Evolutionary conservation across 2,329 filamentous ascomycete species (phyloP), one percentile per base, ranked within the genome.

Genomic region (Sporothrix euskadiensis): DNA sequence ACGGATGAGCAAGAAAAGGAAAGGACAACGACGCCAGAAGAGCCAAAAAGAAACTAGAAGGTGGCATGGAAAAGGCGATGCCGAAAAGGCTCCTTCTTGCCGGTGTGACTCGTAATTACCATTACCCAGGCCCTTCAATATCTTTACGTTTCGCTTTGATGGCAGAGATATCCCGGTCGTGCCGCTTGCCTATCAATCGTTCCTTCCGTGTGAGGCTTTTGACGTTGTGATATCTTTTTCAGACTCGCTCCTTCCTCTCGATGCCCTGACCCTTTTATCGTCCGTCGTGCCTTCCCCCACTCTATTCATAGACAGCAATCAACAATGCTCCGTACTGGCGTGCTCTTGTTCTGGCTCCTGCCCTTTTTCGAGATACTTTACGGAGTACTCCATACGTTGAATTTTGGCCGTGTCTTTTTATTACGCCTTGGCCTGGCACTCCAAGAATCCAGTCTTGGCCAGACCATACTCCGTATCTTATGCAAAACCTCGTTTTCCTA

Each of bases 21-120:
- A 3, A 12, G 14, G n/a, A 66, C 12, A 49, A 32, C 7, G 69
- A 52, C 41, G 56, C 54, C 41, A 71, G 69, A 71, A 71, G 22
- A 54, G 47, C 47, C 19, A 56, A 10, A 69, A 22, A 16, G 12
- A 10, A 66, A 35, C 68, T 41, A 66, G 63, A 66, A 66, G 65
- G 65, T 68, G 14, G 47, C 12, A 35, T 39, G 52, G 68, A 32
- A 57, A 44, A 70, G 68, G 68, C 49, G 68, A 70, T 70, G 68
- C 68, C 68, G 52, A 70, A 57, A 35, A n/a, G 68, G 52, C 10
- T 5, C 39, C 16, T n/a, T 32, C 32, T 39, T 35, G 9, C 3
- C 39, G 32, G 19, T 14, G 14, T 54, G 41, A 9, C 44, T 19
- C 44, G 8, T 52, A 26, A 52, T 8, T 30, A 9, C n/a, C 26